Percentiles rank a stretch among this genome's conserved stretches.
These are phyloP conservation scores for Kwoniella sp. DNA, from an alignment of 768 basidiomycete genomes.

Conservation along the genomic window DNA sequence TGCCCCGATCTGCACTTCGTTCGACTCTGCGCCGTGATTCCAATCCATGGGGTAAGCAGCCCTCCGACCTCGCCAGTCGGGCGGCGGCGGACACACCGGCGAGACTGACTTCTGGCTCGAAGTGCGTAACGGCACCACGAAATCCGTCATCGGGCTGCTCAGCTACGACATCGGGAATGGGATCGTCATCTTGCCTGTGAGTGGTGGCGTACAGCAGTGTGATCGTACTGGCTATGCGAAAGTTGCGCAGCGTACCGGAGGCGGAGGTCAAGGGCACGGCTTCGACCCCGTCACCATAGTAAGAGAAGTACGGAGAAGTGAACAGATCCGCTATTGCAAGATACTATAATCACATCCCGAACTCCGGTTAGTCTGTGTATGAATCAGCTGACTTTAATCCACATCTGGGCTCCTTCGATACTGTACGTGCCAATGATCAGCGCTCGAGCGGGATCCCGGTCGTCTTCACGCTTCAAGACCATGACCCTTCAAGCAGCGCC, in stretches of 20 bases:
- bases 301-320: no score
- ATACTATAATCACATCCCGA: no score
- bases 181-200: background rate
- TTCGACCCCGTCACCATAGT: no score
- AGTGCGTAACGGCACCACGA: background rate
- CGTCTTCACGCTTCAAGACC: background rate
- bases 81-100: background rate
- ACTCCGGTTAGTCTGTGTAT: no score
- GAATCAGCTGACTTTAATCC: no score
- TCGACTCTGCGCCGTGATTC: background rate
- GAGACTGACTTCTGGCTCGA: background rate
- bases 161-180: slow-evolving; percentile 3
- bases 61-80: slow-evolving; percentile 1
- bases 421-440: background rate
- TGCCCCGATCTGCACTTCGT: no score
- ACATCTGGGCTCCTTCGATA: no score
- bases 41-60: background rate
- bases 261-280: no score
- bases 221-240: no score
- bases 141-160: background rate
- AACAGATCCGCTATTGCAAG: no score
- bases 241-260: no score
- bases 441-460: background rate
- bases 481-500: background rate
- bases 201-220: background rate